phyloP scores from a whole-genome alignment of 208 protist species.

The Ichthyophonus hoferi region DNA sequence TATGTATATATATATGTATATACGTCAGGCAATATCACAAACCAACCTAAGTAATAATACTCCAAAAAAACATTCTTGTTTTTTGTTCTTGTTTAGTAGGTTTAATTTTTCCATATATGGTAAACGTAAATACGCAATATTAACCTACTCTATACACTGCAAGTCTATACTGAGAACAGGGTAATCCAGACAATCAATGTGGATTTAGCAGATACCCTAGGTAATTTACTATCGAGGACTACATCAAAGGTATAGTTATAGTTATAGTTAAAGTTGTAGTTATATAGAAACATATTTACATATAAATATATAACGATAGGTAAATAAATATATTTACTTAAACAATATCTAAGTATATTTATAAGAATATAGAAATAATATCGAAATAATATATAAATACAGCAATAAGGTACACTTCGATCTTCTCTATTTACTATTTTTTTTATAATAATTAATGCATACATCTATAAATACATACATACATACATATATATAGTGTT shows the following conservation, averaged over 20 bases:
- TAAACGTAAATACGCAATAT: neutral
- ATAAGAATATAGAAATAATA: too few species aligned
- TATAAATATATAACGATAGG: too few species aligned
- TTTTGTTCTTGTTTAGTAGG: neutral
- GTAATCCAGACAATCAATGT: conserved; percentile 77
- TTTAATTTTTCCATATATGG: neutral
- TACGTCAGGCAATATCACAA: neutral
- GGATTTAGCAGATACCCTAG: conserved; percentile 84
- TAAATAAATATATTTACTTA: too few species aligned
- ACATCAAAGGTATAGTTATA: conserved; percentile 14
- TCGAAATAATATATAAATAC: too few species aligned
- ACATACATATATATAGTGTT: too few species aligned
- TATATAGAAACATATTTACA: too few species aligned
- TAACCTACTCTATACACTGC: neutral
- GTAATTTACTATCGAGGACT: conserved; percentile 71
- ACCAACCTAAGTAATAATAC: neutral
- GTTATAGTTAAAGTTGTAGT: too few species aligned
- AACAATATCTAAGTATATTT: too few species aligned
- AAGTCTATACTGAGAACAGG: conserved; percentile 82
- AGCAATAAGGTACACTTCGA: too few species aligned
- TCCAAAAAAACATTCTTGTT: neutral
- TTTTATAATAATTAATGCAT: too few species aligned
- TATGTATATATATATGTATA: neutral
- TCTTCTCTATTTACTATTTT: too few species aligned
- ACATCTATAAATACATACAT: too few species aligned